Base-by-base conservation (phyloP, 345 rosid genomes). In the Pistacia integerrima region DNA sequence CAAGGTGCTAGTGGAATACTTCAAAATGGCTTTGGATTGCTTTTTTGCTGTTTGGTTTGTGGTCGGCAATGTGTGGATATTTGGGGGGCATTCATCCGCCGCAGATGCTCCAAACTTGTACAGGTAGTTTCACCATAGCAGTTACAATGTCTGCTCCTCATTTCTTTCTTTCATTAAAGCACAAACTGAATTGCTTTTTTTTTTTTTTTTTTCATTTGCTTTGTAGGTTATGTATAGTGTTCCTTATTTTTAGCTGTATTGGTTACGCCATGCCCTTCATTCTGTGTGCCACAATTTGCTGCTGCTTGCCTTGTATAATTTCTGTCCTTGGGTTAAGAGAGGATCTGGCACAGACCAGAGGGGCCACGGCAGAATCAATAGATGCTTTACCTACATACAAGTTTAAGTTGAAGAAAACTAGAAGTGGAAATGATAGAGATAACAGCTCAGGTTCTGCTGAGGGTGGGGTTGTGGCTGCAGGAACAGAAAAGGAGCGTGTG, bases 211-310 rank as follows among this genome's bases (percentile, higher is more conserved):
- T 30, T 30, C 33, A 30, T 30, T 30, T 69, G 11, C 35, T 61
- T 82, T 87, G 84, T 87, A 96, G 99, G 91, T 88, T 96, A 83
- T 96, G 97, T 80, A 91, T 96, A 86, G 97, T 94, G 86, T 94
- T 96, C 84, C 97, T 96, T 77, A 89, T 90, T 12, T 82, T 96
- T 81, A 92, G 99, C 83, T 96, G 99, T 79, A 90, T 96, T 22
- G 99, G 99, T 74, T 96, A 96, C 33, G 99, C 99, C 0, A 93
- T 96, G 97, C 99, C 99, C 63, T 94, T 96, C 83, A 96, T 94
- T 80, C 88, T 96, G 63, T 96, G 99, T 78, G 97, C 98, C 38
- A 94, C 98, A 13, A 90, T 96, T 77, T 96, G 99, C 83, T 96
- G 98, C 81, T 96, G 99, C 82, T 85, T 96, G 80, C 99, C 98